Evolutionary conservation across 805 yeast genomes (phyloP).

Genomic region (Pichia pseudocactophila): DNA sequence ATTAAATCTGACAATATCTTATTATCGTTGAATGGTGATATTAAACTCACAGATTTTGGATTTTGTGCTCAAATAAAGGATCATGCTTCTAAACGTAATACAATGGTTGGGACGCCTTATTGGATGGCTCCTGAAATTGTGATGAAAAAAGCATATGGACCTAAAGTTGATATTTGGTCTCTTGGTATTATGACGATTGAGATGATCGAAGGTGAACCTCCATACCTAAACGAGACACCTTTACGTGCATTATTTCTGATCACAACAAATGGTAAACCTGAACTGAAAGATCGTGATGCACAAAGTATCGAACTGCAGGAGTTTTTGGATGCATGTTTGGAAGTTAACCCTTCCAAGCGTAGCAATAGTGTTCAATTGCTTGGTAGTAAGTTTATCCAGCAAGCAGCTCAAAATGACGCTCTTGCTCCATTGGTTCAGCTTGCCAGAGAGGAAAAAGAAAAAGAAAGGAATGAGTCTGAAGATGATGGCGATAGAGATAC

Average conservation of each 20-base stretch:
- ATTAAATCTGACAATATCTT: slow-evolving; percentile 92
- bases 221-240: slow-evolving; percentile 73
- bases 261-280: slow-evolving; percentile 77
- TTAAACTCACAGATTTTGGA: slow-evolving; percentile 78
- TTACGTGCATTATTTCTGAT: slow-evolving; percentile 66
- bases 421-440: slow-evolving; percentile 68
- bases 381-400: slow-evolving; percentile 51
- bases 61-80: slow-evolving; percentile 77
- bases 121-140: slow-evolving; percentile 92
- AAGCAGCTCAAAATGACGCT: slow-evolving; percentile 52
- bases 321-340: slow-evolving; percentile 71
- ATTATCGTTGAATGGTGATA: slow-evolving; percentile 74
- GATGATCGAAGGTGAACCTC: slow-evolving; percentile 83
- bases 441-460: slow-evolving; percentile 56
- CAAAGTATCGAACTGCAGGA: slow-evolving; percentile 55
- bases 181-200: slow-evolving; percentile 81
- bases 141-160: slow-evolving; percentile 70
- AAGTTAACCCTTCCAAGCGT: slow-evolving; percentile 75
- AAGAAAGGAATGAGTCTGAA: slow-evolving; percentile 18
- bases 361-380: slow-evolving; percentile 71
- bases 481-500: slow-evolving; percentile 1
- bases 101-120: slow-evolving; percentile 84
- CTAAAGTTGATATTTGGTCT: slow-evolving; percentile 78
- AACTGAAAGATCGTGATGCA: slow-evolving; percentile 63
- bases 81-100: slow-evolving; percentile 62